A percentile compares a stretch with the other conserved stretches of the same genome.
Conservation (phyloP, 768 basidiomycete genomes). For the Dentipellis fragilis region DNA sequence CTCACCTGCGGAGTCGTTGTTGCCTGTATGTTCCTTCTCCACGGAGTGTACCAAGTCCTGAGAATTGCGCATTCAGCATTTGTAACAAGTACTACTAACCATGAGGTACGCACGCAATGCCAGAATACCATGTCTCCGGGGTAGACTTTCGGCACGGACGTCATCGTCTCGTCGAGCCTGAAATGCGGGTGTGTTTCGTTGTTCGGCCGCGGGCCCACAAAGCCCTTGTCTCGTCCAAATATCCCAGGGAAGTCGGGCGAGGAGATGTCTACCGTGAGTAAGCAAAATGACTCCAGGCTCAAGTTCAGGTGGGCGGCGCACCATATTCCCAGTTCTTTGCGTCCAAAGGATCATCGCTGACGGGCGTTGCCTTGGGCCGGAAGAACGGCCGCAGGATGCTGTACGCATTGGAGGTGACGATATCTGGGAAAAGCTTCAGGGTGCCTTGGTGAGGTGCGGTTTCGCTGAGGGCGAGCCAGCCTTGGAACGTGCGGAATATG, state of each 20-base stretch:
- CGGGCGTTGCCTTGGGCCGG: constrained; percentile 7
- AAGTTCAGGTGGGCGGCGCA: neutral
- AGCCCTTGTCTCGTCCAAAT: neutral
- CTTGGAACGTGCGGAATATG: constrained; percentile 13
- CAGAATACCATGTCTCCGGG: constrained; percentile 30
- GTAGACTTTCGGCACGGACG: constrained; percentile 21
- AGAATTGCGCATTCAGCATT: neutral
- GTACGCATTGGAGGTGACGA: constrained; percentile 22
- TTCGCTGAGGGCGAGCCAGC: constrained; percentile 13
- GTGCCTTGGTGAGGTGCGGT: constrained; percentile 23
- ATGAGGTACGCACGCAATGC: constrained; percentile 17
- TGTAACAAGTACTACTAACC: neutral
- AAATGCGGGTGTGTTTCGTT: constrained; percentile 27
- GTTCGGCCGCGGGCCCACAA: constrained; percentile 11
- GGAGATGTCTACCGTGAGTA: neutral
- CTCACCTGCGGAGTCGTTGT: neutral
- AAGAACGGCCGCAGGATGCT: constrained; percentile 28
- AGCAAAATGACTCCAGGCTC: neutral
- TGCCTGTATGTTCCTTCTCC: constrained; percentile 13
- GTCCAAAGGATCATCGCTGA: constrained; percentile 8
- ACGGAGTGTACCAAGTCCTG: constrained; percentile 17
- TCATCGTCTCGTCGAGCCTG: constrained; percentile 22
- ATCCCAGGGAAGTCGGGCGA: constrained; percentile 14
- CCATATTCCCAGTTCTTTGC: constrained; percentile 15
- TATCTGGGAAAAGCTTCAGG: constrained; percentile 20